A percentile compares a stretch with the other conserved stretches of the same genome.
Conservation (phyloP, 768 basidiomycete genomes). For the Flagelloscypha sp. region DNA sequence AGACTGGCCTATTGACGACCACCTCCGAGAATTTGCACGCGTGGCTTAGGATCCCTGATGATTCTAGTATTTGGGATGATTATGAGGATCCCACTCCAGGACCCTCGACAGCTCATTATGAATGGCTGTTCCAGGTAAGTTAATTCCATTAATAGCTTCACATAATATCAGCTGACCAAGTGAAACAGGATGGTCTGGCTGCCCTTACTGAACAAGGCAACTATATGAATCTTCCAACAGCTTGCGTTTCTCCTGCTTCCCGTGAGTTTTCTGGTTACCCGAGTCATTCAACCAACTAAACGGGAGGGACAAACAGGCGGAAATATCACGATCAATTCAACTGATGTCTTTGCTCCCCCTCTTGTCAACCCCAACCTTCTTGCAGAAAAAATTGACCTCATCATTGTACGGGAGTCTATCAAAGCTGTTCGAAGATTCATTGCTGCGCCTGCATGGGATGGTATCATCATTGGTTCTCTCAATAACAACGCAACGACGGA, state of each 20-base stretch:
- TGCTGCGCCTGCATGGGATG: constrained; percentile 19
- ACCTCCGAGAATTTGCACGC: constrained; percentile 15
- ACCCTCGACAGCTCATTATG: constrained; percentile 24
- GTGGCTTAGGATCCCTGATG: constrained; percentile 18
- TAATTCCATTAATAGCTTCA: not conserved
- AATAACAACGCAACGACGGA: constrained; percentile 19
- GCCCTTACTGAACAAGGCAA: constrained; percentile 14
- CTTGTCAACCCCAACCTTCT: constrained; percentile 40
- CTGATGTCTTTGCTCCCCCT: constrained; percentile 32
- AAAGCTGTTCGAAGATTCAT: constrained; percentile 18
- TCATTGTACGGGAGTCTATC: constrained; percentile 20
- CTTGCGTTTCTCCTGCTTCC: constrained; percentile 20
- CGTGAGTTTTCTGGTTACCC: constrained; percentile 12
- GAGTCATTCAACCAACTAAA: constrained; percentile 6
- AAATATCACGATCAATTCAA: constrained; percentile 25
- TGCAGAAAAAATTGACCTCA: constrained; percentile 14
- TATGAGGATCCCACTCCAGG: constrained; percentile 25
- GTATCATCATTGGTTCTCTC: constrained; percentile 16
- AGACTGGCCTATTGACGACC: constrained; percentile 21
- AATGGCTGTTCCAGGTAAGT: constrained; percentile 23
- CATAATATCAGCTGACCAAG: not conserved
- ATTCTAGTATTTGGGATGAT: constrained; percentile 14
- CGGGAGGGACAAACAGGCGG: constrained; percentile 21
- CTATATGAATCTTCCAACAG: constrained; percentile 19
- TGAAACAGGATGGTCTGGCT: constrained; percentile 8